Evolutionary conservation across 768 basidiomycete species (phyloP), one percentile per base, ranked within the genome.

Genomic region (Kwoniella europaea): DNA sequence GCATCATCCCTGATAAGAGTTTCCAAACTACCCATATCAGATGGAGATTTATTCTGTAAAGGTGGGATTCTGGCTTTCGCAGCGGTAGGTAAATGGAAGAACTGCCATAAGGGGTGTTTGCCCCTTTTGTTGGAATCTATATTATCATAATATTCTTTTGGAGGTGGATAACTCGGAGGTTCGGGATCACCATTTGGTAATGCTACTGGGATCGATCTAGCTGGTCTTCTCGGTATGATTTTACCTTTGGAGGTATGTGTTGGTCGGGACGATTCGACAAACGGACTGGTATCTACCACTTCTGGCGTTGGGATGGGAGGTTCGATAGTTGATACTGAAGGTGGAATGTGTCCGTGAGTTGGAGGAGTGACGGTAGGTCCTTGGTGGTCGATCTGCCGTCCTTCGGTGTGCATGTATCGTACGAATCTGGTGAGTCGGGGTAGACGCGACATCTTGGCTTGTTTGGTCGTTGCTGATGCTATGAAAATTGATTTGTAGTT

Each of bases 91-190:
- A 78, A 69, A 63, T 78, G 74, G 74, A 83, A 82, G 71, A 83
- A 83, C 65, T 80, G 74, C 80, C 80, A 83, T 18, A 83, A 68
- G 1, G 81, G 78, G 71, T 83, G 82, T 22, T 59, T 43, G 1
- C 43, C 64, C 63, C 67, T 52, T 4, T 59, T 61, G 24, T 69
- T 61, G 7, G 41, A 52, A 10, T 59, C 65, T 12, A 77, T 43
- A 3, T 13, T 18, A 16, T 65, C 71, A 35, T 74, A 59, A 54
- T 79, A 78, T 16, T 72, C 74, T n/a, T 68, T 63, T 1, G 76
- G 42, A 10, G 75, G 78, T 13, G 79, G 76, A 55, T 78, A 81
- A 10, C 59, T 50, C 4, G 67, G 29, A 10, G 81, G 78, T 68
- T 77, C 79, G 3, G 74, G 73, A 54, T 73, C 53, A 10, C 76